Evolutionary conservation across 257 asterid species (phyloP).

Genomic region (Jasminum sambac): DNA sequence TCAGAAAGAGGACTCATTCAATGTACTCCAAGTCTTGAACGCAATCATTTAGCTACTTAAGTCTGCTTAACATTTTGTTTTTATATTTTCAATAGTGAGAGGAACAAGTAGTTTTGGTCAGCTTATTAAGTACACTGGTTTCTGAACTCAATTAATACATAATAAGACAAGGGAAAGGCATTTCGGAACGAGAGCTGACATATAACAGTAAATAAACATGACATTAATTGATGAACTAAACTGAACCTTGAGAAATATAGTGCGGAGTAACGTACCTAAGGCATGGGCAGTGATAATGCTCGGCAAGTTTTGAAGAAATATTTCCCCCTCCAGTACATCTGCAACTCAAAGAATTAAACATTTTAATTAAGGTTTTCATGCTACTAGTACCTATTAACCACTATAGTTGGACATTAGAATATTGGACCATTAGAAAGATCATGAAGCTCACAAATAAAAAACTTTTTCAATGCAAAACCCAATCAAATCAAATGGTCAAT

Average conservation of each 20-base stretch:
- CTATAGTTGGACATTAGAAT: constrained; percentile 5
- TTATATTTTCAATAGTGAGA: not conserved
- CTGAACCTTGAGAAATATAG: not conserved
- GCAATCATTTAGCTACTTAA: constrained; percentile 16
- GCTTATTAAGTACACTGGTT: not conserved
- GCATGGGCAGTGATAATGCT: constrained; percentile 91
- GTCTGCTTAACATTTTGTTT: constrained; percentile 9
- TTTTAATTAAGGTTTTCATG: not conserved
- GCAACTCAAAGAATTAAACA: constrained; percentile 33
- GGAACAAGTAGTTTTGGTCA: constrained; percentile 14
- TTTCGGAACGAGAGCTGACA: not conserved
- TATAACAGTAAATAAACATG: not conserved
- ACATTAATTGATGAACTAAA: constrained; percentile 8
- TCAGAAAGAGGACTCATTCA: constrained; percentile 3
- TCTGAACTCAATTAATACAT: constrained; percentile 2
- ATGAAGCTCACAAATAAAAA: not conserved
- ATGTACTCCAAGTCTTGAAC: constrained; percentile 5
- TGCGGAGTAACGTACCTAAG: constrained; percentile 56
- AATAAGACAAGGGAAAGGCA: not conserved
- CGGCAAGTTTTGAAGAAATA: constrained; percentile 97
- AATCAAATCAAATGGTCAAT: too few relatives aligned
- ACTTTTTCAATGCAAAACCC: not conserved
- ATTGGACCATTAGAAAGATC: constrained; percentile 3
- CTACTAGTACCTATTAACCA: not conserved
- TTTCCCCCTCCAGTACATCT: constrained; percentile 94